These are phyloP conservation scores for Botrytis aclada DNA, from an alignment of 2,329 filamentous ascomycete species.

Conservation along the genomic window DNA sequence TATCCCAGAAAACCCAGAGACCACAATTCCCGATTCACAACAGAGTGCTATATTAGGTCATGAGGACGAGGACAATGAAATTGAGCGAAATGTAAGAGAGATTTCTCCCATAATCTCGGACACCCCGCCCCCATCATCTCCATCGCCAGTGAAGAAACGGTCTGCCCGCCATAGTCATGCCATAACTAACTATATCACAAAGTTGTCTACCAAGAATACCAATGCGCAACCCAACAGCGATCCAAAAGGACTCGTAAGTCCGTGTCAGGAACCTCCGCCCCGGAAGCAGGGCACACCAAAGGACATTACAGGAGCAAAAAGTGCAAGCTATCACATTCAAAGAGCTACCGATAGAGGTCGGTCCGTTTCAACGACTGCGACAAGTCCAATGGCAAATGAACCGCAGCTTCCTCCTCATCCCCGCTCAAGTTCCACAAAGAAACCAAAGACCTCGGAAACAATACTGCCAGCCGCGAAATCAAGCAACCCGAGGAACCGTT, in stretches of 20 bases:
- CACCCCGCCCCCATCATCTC: constrained; percentile 27
- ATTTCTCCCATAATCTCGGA: constrained; percentile 26
- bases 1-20: constrained; percentile 11
- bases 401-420: constrained; percentile 21
- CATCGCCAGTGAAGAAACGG: constrained; percentile 21
- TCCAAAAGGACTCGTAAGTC: constrained; percentile 20
- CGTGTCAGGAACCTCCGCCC: constrained; percentile 19
- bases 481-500: background rate
- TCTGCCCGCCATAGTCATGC: constrained; percentile 13
- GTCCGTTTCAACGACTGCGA: constrained; percentile 33
- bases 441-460: constrained; percentile 21
- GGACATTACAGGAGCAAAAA: constrained; percentile 25
- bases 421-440: constrained; percentile 7
- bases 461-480: background rate
- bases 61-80: constrained; percentile 17
- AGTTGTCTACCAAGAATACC: constrained; percentile 21
- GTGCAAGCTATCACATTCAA: constrained; percentile 32
- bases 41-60: constrained; percentile 22
- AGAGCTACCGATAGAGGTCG: constrained; percentile 29
- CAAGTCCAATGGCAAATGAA: constrained; percentile 30
- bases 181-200: constrained; percentile 27
- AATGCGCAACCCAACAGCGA: constrained; percentile 15
- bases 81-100: constrained; percentile 29
- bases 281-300: constrained; percentile 6
- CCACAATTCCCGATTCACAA: constrained; percentile 34